Evolutionary conservation across 768 basidiomycete genomes (phyloP), one percentile per base, ranked within the genome.

Genomic region (Agaricus bisporus): DNA sequence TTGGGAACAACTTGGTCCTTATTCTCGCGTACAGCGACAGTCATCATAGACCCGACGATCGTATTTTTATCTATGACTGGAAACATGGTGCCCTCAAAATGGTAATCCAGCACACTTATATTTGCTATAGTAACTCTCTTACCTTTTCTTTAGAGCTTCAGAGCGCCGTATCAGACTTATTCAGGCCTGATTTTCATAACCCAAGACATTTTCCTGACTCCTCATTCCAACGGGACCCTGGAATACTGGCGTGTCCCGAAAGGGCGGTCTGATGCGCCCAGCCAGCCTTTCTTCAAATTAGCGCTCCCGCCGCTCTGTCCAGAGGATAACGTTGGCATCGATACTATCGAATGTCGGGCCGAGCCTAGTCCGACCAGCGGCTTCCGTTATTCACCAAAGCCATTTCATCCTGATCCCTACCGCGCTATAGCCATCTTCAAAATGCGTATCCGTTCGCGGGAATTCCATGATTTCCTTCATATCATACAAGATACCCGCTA

Each of bases 51-150:
- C 59, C 58, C 0, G 42, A 59, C 4, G 69, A 75, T 51, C 57
- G 58, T 3, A 60, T 80, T 14, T 76, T 68, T 45, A 61, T 78
- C 2, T 77, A 66, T 50, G 65, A 78, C 25, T 80, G 78, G 78
- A 66, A 64, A 56, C 71, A 66, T 0, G 72, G 71, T 5, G 58
- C 56, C 7, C 54, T 71, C 4, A 66, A 67, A 52, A 63, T 69
- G 59, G 75, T 76, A 48, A 20, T 71, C 61, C 1, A 32, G 8
- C 9, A n/a, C 11, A 7, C 8, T 29, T 5, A 48, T 17, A 39
- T 18, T 17, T n/a, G 1, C 49, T 7, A 39, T 41, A 26, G 11
- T 8, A 36, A 18, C 4, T 22, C 2, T 45, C 51, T 47, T 29
- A 52, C 48, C 26, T 26, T 3, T 32, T 41, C 15, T n/a, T 7